phyloP scores from a whole-genome alignment of 371 early-diverging fungal species.

The Mucor lusitanicus region DNA sequence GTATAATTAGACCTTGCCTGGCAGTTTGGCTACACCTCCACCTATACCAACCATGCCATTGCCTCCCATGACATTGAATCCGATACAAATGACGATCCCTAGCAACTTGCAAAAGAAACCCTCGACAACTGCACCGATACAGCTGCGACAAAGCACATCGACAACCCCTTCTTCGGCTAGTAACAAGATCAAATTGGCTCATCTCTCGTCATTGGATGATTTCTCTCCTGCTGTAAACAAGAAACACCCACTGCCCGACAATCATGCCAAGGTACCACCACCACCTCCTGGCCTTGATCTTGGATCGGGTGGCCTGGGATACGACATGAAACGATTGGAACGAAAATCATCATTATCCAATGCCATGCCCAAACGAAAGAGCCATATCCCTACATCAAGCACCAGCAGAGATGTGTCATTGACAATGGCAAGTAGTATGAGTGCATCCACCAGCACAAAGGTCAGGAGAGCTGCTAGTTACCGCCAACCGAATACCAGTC shows the following conservation, averaged over 20 bases:
- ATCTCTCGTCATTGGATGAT: neutral
- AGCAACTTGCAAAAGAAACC: neutral
- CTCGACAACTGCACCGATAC: neutral
- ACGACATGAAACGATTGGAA: neutral
- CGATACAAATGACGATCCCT: conserved; percentile 35
- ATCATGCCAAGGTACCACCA: neutral
- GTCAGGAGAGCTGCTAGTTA: conserved; percentile 2
- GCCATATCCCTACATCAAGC: neutral
- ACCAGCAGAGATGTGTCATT: neutral
- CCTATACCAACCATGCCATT: conserved; percentile 40
- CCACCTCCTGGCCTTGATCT: neutral
- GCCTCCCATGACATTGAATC: conserved; percentile 53
- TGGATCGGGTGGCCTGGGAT: conserved; percentile 1
- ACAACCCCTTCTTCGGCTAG: conserved; percentile 12
- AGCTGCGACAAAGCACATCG: conserved; percentile 7
- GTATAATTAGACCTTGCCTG: conserved; percentile 43
- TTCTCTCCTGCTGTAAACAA: neutral
- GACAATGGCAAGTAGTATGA: neutral
- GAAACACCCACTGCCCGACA: neutral
- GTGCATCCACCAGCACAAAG: neutral
- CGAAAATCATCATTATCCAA: neutral
- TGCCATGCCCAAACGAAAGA: neutral
- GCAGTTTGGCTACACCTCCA: conserved; percentile 47
- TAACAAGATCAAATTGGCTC: conserved; percentile 3
- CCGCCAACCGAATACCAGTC: neutral